Evolutionary conservation across 1,284 basidiomycete genomes (phyloP).

Genomic region (Cystobasidiaceae sp.): DNA sequence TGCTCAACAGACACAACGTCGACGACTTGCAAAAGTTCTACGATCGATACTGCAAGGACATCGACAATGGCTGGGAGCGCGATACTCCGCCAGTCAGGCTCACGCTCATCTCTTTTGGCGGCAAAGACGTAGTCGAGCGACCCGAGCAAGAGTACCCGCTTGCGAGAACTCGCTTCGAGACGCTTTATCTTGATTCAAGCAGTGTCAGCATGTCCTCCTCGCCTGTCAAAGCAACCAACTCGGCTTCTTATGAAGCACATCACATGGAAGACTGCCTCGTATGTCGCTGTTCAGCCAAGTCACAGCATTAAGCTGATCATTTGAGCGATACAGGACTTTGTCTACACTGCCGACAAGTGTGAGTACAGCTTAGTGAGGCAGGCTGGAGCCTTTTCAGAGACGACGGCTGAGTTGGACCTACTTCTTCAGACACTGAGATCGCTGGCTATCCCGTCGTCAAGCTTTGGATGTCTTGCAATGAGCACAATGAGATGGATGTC

Average conservation of each 20-base stretch:
- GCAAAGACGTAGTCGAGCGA: slow-evolving; percentile 29
- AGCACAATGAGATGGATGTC: slow-evolving; percentile 40
- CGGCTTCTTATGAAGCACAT: slow-evolving; percentile 9
- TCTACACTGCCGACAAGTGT: slow-evolving; percentile 32
- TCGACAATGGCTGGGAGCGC: slow-evolving; percentile 39
- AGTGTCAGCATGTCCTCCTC: background rate
- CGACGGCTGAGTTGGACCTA: too few species aligned
- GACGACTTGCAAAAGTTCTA: slow-evolving; percentile 40
- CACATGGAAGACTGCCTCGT: slow-evolving; percentile 8
- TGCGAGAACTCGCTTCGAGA: background rate
- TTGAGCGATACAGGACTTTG: slow-evolving; percentile 31
- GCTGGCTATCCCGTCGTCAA: slow-evolving; percentile 36
- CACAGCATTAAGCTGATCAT: background rate
- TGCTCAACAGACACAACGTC: slow-evolving; percentile 22
- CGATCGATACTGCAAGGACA: slow-evolving; percentile 39
- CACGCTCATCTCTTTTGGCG: slow-evolving; percentile 29
- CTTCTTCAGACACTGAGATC: slow-evolving; percentile 31
- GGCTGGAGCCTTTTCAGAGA: too few species aligned
- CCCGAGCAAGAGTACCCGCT: slow-evolving; percentile 17
- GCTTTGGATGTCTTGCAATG: slow-evolving; percentile 38
- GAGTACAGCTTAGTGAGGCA: background rate
- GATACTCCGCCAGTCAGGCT: slow-evolving; percentile 36
- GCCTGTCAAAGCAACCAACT: background rate
- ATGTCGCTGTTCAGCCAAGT: background rate
- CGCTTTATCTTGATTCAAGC: background rate